phyloP scores from a whole-genome alignment of 2,329 filamentous ascomycete genomes.

The Emericellopsis atlantica region DNA sequence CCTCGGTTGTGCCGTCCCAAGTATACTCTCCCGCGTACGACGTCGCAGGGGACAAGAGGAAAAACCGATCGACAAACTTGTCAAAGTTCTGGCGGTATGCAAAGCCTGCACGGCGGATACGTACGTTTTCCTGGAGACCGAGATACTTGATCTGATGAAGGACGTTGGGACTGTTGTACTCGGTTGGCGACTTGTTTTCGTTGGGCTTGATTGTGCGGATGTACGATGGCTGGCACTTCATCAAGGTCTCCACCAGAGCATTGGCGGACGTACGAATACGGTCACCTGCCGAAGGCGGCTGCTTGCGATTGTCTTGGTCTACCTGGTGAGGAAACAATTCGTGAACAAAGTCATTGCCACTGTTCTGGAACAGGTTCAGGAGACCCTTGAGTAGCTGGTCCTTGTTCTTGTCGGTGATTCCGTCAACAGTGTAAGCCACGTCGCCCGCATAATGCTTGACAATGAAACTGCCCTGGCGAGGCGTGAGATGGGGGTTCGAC shows the following conservation, averaged over 20 bases:
- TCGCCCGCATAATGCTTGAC: constrained; percentile 99
- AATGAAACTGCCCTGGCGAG: constrained; percentile 90
- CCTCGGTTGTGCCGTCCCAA: constrained; percentile 80
- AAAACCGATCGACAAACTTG: constrained; percentile 96
- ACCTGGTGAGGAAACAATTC: constrained; percentile 84
- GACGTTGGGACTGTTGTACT: constrained; percentile 87
- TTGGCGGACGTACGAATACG: constrained; percentile 94
- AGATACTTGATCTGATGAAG: constrained; percentile 98
- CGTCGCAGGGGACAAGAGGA: constrained; percentile 83
- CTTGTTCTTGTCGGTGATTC: constrained; percentile 99
- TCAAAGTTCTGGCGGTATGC: constrained; percentile 95
- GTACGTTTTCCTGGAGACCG: constrained; percentile 97
- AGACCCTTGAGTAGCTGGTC: constrained; percentile 92
- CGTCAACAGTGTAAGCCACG: constrained; percentile 85
- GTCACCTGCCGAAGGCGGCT: constrained; percentile 88
- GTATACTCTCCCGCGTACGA: constrained; percentile 97
- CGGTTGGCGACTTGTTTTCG: constrained; percentile 90
- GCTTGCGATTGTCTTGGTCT: constrained; percentile 88
- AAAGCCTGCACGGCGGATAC: constrained; percentile 91
- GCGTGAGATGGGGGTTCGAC: constrained; percentile 81
- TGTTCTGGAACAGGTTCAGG: constrained; percentile 73
- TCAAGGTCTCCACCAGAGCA: constrained; percentile 83
- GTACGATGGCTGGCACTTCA: constrained; percentile 95
- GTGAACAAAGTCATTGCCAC: constrained; percentile 76
- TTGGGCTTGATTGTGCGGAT: constrained; percentile 99